These are phyloP conservation scores for Boletus barrowsii DNA, from an alignment of 768 basidiomycete genomes.

Conservation along the genomic window DNA sequence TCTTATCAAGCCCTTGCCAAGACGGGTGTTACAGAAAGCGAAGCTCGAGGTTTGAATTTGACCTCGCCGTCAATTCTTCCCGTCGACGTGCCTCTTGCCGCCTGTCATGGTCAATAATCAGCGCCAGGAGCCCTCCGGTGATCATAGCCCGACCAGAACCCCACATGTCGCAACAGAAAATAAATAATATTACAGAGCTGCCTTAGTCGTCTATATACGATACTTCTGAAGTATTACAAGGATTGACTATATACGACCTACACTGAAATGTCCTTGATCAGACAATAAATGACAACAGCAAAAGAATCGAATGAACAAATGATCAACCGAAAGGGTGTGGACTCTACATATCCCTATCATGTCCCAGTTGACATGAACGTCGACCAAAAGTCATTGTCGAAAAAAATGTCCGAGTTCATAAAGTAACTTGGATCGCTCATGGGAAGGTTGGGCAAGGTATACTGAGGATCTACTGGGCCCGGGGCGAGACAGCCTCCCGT, in stretches of 20 bases:
- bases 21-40: slow-evolving; percentile 30
- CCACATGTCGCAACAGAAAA: too few species aligned
- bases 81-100: not conserved
- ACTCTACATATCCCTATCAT: slow-evolving; percentile 5
- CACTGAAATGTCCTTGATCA: not conserved
- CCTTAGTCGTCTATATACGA: slow-evolving; percentile 1
- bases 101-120: not conserved
- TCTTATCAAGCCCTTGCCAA: slow-evolving; percentile 47
- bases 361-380: slow-evolving; percentile 33
- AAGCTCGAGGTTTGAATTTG: slow-evolving; percentile 31
- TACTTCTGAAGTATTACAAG: not conserved
- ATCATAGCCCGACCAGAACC: too few species aligned
- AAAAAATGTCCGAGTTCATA: slow-evolving; percentile 37
- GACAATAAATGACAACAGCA: not conserved
- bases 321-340: not conserved
- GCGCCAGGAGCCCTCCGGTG: not conserved
- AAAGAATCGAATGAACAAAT: not conserved
- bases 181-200: too few species aligned
- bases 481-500: not conserved
- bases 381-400: slow-evolving; percentile 43
- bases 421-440: slow-evolving; percentile 31
- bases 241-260: slow-evolving; percentile 4
- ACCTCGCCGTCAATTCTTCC: not conserved
- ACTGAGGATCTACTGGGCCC: slow-evolving; percentile 16
- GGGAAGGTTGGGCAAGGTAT: slow-evolving; percentile 20